These are phyloP conservation scores for Colletotrichum kahawae DNA, from an alignment of 2,329 filamentous ascomycete species.

Conservation along the genomic window DNA sequence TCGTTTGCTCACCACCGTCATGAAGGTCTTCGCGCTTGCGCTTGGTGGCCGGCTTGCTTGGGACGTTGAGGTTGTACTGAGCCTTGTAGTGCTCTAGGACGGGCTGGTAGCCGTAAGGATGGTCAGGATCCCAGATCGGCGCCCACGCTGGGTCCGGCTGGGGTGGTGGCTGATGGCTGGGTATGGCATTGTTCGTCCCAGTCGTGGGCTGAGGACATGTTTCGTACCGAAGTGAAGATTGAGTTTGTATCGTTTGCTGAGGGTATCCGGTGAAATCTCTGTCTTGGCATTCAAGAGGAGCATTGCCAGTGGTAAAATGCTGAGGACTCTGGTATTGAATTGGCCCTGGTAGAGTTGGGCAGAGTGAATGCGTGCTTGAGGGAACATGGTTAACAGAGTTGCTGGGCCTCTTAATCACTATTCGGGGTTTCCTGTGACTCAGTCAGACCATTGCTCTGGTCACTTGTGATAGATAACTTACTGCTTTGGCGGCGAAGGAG, in stretches of 20 bases:
- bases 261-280: background rate
- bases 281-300: background rate
- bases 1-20: background rate
- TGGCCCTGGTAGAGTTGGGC: background rate
- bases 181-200: background rate
- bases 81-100: background rate
- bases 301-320: background rate
- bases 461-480: background rate
- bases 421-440: background rate
- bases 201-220: background rate
- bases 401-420: background rate
- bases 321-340: background rate
- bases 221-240: background rate
- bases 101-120: slow-evolving; percentile 5
- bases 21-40: background rate
- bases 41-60: background rate
- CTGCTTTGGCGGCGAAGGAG: background rate
- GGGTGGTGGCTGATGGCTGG: background rate
- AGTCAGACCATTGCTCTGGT: background rate
- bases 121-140: background rate
- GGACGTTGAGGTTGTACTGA: background rate
- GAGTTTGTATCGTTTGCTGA: background rate
- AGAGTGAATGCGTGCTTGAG: background rate
- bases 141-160: background rate
- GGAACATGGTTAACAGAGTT: background rate